These are phyloP conservation scores for Fibroporia radiculosa DNA, from an alignment of 768 basidiomycete species.

Conservation along the genomic window DNA sequence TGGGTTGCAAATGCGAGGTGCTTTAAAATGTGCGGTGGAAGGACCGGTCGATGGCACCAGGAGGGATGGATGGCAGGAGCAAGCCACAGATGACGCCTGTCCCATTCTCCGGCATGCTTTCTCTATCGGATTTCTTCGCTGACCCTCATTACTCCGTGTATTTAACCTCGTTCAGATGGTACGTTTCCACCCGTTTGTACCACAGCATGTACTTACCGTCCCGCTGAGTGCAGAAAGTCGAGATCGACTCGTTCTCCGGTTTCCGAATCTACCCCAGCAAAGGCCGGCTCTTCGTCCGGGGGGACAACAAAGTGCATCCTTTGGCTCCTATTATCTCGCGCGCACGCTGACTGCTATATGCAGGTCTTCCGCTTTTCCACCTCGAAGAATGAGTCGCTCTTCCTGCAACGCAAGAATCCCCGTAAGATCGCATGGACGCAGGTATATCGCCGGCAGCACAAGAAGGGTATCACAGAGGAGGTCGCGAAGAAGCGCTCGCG, in stretches of 20 bases:
- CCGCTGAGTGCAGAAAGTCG: slow-evolving; percentile 69
- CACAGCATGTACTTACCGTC: not conserved
- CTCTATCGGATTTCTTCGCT: not conserved
- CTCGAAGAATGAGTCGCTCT: slow-evolving; percentile 93
- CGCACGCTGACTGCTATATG: not conserved
- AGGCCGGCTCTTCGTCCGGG: slow-evolving; percentile 93
- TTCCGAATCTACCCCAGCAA: slow-evolving; percentile 97
- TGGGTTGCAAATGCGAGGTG: slow-evolving; percentile 7
- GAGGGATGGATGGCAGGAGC: slow-evolving; percentile 17
- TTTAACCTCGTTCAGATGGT: slow-evolving; percentile 13
- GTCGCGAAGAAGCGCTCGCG: slow-evolving; percentile 98
- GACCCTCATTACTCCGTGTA: not conserved
- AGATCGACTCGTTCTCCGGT: slow-evolving; percentile 97
- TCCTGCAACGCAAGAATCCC: slow-evolving; percentile 99
- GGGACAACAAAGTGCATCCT: slow-evolving; percentile 79
- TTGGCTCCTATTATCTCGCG: not conserved
- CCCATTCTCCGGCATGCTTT: not conserved
- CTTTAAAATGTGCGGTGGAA: slow-evolving; percentile 12
- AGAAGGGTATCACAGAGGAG: slow-evolving; percentile 99
- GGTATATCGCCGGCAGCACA: slow-evolving; percentile 95
- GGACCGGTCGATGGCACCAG: slow-evolving; percentile 6
- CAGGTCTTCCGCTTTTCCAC: slow-evolving; percentile 93
- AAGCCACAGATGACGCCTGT: slow-evolving; percentile 11
- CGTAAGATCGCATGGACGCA: slow-evolving; percentile 99
- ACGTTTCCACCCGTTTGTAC: slow-evolving; percentile 1